A percentile compares a stretch with the other conserved stretches of the same genome.
Conservation (phyloP, 2,329 filamentous ascomycete genomes). For the Elsinoe necatrix region DNA sequence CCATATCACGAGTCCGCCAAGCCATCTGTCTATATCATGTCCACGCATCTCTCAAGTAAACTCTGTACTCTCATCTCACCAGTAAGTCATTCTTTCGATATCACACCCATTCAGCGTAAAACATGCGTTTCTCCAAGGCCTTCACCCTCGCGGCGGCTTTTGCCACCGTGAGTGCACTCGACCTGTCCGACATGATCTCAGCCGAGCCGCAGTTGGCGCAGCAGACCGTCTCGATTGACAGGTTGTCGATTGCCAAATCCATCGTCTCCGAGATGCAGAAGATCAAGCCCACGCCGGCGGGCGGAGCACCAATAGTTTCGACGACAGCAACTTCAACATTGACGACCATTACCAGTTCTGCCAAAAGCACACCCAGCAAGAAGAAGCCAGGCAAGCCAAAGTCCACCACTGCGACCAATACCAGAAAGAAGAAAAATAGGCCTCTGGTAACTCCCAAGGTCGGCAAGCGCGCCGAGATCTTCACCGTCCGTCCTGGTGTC, state of each 20-base stretch:
- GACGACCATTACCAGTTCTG: background rate
- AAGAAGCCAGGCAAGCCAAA: background rate
- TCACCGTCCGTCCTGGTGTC: background rate
- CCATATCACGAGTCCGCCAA: background rate
- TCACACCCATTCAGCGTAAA: background rate
- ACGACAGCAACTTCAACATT: constrained; percentile 5
- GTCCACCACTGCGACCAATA: background rate
- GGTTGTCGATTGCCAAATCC: background rate
- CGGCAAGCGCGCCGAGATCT: background rate
- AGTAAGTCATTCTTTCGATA: background rate
- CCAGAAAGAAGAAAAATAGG: background rate
- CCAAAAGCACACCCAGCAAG: background rate
- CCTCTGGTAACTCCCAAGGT: background rate
- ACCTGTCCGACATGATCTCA: constrained; percentile 20
- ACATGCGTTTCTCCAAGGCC: background rate
- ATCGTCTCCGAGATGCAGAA: background rate
- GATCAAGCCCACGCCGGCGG: background rate
- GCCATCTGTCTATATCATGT: constrained; percentile 1
- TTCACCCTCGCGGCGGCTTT: background rate
- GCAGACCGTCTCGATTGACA: background rate
- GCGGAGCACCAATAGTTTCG: background rate
- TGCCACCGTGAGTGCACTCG: constrained; percentile 17
- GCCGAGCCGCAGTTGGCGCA: constrained; percentile 10
- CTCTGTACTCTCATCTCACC: background rate
- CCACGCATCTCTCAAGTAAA: background rate